A percentile compares a stretch with the other conserved stretches of the same genome.
Conservation (phyloP, 768 basidiomycete species). For the Tricholoma saponaceum region DNA sequence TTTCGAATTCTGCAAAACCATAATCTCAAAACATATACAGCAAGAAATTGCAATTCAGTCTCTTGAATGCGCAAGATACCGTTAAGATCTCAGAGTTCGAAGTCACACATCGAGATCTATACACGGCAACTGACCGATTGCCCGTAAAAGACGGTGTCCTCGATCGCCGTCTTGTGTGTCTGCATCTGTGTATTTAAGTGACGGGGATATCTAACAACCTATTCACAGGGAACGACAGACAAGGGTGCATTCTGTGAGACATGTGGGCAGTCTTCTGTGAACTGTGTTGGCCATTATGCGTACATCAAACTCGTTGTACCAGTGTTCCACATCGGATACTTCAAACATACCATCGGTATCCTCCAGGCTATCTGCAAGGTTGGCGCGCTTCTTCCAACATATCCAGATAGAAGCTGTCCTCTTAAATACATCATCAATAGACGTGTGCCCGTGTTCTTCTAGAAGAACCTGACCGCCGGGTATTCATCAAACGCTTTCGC, state of each 20-base stretch:
- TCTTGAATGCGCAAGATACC: conserved; percentile 91
- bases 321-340: conserved; percentile 98
- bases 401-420: not conserved
- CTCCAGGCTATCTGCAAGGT: conserved; percentile 98
- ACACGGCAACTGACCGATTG: conserved; percentile 75
- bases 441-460: conserved; percentile 91
- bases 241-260: conserved; percentile 93
- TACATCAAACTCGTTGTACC: conserved; percentile 97
- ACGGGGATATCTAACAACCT: not conserved
- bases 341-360: conserved; percentile 91
- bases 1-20: not conserved
- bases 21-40: conserved; percentile 34
- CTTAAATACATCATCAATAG: conserved; percentile 27
- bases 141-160: conserved; percentile 92
- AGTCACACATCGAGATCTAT: conserved; percentile 89
- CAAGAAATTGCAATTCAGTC: conserved; percentile 94
- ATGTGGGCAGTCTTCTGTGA: conserved; percentile 85
- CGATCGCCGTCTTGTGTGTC: conserved; percentile 80
- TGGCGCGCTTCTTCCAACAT: conserved; percentile 9
- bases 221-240: conserved; percentile 83
- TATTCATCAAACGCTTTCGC: conserved; percentile 87
- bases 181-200: not conserved
- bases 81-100: conserved; percentile 96
- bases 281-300: conserved; percentile 98
- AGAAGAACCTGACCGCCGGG: conserved; percentile 80